Conservation (phyloP, 441 rosid genomes). For the Erodium moschatum region DNA sequence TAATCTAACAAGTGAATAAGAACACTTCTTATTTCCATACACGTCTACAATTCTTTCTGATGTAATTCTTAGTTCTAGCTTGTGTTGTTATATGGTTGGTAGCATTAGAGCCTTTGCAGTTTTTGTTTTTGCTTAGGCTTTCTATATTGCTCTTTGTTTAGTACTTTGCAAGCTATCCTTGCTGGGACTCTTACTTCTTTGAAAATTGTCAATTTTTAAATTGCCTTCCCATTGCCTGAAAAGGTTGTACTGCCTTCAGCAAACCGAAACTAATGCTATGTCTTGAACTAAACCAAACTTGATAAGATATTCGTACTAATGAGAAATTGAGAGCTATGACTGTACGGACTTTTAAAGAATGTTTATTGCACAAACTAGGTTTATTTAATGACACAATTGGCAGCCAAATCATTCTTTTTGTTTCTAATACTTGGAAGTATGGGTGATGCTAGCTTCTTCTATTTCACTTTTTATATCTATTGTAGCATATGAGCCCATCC, state of each 20-base stretch:
- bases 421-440: not conserved
- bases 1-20: no score
- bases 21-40: no score
- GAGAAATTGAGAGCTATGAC: not conserved
- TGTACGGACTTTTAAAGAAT: not conserved
- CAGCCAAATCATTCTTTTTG: not conserved
- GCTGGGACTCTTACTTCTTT: not conserved
- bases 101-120: not conserved
- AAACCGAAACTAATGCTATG: not conserved
- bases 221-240: not conserved
- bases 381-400: not conserved
- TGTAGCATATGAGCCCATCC: no score
- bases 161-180: not conserved
- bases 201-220: not conserved
- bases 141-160: no score
- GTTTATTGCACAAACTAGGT: not conserved
- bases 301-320: not conserved
- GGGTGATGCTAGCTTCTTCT: no score
- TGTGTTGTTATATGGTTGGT: not conserved
- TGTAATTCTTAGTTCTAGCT: not conserved
- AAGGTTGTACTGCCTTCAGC: slow-evolving; percentile 1
- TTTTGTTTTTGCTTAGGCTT: not conserved
- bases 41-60: not conserved
- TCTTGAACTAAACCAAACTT: slow-evolving; percentile 8
- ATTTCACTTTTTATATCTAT: no score